Base-by-base conservation (phyloP, 2,329 filamentous ascomycete genomes). In the Lachnellula occidentalis region DNA sequence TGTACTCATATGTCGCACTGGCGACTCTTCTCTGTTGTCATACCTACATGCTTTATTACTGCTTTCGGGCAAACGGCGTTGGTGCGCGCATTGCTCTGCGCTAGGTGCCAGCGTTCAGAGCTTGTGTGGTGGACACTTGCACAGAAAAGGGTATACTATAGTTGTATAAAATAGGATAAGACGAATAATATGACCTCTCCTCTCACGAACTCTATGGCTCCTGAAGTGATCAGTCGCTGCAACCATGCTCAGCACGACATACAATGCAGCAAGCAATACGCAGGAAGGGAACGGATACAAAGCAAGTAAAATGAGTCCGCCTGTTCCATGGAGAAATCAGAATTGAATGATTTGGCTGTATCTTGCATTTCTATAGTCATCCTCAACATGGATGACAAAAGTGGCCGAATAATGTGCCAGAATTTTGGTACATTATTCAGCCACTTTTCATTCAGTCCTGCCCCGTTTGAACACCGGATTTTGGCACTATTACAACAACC, bases 151-250 rank as follows among this genome's bases (percentile, higher is more conserved):
- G 46, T 61, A 64, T 59, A 59, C 55, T 64, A 52, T 62, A 60
- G 61, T 59, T 68, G 64, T 69, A 67, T 61, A 73, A 67, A 70
- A 72, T 69, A 72, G 70, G 68, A 69, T 76, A 76, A 71, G 73
- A 71, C 70, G 69, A 68, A 74, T 78, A 81, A 80, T 79, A 73
- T 71, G 71, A 77, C 72, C 76, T 81, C 79, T 76, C 78, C 78
- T 74, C 79, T 81, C 79, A 76, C 67, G 59, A 65, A 58, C 43
- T 45, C 7, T 22, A 21, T 19, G 17, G 9, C n/a, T 42, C 45
- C 36, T 45, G 19, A 17, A 37, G 37, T 55, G 46, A 45, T 21
- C 22, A 34, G 36, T 45, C n/a, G 24, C 42, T 17, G n/a, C 9
- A 46, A 47, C n/a, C 34, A 43, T 31, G 48, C 42, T 27, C 36